phyloP scores from a whole-genome alignment of 345 rosid genomes.

The Gossypium australe region DNA sequence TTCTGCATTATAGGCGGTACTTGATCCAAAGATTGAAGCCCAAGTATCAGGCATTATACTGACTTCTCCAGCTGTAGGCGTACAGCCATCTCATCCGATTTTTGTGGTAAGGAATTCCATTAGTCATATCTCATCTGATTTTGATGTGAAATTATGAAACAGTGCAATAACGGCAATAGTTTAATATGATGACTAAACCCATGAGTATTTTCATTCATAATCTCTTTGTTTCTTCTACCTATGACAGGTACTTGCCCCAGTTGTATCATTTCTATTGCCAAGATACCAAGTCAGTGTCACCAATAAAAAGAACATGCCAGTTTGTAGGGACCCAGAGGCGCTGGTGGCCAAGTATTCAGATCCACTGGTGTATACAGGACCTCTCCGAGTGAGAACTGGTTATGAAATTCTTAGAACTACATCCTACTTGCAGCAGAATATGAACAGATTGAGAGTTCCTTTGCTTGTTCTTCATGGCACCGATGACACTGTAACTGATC shows the following conservation, averaged over 20 bases:
- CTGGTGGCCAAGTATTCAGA: constrained; percentile 1
- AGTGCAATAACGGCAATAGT: background rate
- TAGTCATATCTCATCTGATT: background rate
- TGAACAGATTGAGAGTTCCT: background rate
- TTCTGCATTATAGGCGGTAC: background rate
- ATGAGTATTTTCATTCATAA: background rate
- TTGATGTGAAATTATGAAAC: too few species aligned
- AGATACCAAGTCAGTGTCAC: background rate
- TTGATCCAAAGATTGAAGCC: background rate
- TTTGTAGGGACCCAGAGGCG: constrained; percentile 1
- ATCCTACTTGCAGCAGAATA: background rate
- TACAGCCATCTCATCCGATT: background rate
- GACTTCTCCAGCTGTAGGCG: background rate
- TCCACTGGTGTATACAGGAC: background rate
- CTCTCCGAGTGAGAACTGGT: constrained; percentile 1
- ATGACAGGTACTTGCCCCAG: background rate
- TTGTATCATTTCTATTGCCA: constrained; percentile 3
- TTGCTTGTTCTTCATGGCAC: constrained; percentile 64
- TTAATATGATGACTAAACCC: background rate
- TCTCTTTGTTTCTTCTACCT: background rate
- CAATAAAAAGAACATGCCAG: background rate
- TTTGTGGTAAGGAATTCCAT: background rate
- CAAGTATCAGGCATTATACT: background rate
- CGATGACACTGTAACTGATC: constrained; percentile 59
- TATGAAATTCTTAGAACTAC: background rate